Conservation (phyloP, 73 alveolate genomes). For the Tetrahymena borealis region DNA sequence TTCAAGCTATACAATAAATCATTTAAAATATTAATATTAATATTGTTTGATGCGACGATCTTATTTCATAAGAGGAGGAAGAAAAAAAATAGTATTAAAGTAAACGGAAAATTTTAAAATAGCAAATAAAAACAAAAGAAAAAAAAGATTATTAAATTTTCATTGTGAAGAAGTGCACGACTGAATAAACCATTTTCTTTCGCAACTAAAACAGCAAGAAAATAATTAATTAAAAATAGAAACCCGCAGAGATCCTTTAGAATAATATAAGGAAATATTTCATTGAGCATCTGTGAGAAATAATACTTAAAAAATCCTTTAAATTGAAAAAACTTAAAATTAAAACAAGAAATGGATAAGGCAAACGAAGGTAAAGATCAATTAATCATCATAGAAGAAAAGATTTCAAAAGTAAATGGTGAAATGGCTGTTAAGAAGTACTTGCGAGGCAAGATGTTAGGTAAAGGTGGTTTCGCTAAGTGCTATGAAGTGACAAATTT, state of each 20-base stretch:
- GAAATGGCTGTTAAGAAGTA: slow-evolving; percentile 68
- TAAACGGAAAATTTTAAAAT: neutral
- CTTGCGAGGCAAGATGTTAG: slow-evolving; percentile 71
- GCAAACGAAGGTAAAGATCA: slow-evolving; percentile 12
- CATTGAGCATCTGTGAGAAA: too few species aligned
- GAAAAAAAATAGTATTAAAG: neutral
- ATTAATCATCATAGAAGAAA: slow-evolving; percentile 69
- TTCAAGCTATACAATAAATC: neutral
- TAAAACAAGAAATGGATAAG: neutral
- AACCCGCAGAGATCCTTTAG: too few species aligned
- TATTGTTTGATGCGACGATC: too few species aligned
- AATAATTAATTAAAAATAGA: too few species aligned
- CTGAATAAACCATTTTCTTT: neutral
- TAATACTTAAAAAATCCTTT: neutral
- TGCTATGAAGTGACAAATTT: slow-evolving; percentile 77
- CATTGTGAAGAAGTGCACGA: neutral
- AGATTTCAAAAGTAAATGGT: slow-evolving; percentile 65
- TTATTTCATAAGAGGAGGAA: neutral
- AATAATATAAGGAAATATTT: too few species aligned
- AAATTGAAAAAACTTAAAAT: neutral
- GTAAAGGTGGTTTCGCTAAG: slow-evolving; percentile 92
- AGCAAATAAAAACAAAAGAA: neutral
- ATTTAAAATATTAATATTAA: neutral
- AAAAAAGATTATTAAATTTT: neutral
- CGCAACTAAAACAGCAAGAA: neutral